phyloP scores from a whole-genome alignment of 257 asterid species.

The Solanum virginianum region DNA sequence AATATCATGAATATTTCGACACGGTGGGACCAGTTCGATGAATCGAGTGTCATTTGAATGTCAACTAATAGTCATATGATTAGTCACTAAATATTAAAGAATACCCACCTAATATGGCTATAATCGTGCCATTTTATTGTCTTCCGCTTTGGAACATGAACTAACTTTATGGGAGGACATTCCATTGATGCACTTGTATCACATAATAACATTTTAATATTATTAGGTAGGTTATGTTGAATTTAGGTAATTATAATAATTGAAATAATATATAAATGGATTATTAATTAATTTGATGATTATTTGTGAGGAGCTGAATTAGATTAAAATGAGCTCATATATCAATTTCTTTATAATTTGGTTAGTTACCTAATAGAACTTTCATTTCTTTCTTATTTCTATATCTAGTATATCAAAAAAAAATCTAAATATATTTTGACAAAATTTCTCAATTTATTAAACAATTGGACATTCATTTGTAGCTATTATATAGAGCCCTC shows the following conservation, averaged over 20 bases:
- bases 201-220: neutral
- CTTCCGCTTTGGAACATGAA: neutral
- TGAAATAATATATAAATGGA: neutral
- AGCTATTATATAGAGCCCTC: neutral
- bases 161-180: neutral
- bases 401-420: too few relatives aligned
- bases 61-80: neutral
- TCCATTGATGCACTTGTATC: neutral
- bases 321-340: neutral
- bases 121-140: constrained; percentile 1
- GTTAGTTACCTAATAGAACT: neutral
- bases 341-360: neutral
- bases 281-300: neutral
- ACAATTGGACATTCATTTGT: neutral
- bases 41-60: neutral
- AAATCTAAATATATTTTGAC: too few relatives aligned
- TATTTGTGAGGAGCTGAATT: neutral
- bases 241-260: neutral
- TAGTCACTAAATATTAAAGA: neutral
- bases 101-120: neutral
- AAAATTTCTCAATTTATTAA: neutral
- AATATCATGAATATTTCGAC: neutral
- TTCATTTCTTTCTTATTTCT: too few relatives aligned
- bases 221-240: neutral
- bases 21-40: neutral